Conservation (phyloP, 1,284 basidiomycete genomes). For the Boletus sp. region DNA sequence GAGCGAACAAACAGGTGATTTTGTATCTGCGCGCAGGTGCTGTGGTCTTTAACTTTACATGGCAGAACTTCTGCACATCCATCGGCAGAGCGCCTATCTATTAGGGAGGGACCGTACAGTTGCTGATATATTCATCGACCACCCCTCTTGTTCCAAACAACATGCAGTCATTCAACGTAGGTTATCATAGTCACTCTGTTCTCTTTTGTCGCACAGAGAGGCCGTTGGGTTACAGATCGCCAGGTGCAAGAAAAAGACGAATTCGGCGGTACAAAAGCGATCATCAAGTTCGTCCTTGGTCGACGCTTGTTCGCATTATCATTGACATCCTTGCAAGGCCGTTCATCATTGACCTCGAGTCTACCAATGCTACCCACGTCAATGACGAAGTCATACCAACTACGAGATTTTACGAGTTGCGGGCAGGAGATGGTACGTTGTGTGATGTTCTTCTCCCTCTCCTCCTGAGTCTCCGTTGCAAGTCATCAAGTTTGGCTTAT, state of each 20-base stretch:
- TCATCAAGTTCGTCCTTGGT: constrained; percentile 65
- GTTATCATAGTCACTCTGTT: constrained; percentile 21
- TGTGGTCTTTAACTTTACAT: constrained; percentile 3
- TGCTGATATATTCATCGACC: constrained; percentile 87
- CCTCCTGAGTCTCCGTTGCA: constrained; percentile 12
- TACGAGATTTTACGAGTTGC: constrained; percentile 89
- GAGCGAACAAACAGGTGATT: constrained; percentile 84
- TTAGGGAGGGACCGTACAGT: constrained; percentile 87
- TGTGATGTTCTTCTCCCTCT: no score
- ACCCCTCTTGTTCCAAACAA: constrained; percentile 97
- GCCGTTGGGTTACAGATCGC: constrained; percentile 53
- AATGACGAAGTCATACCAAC: constrained; percentile 84
- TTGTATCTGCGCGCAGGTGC: not conserved
- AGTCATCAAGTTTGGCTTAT: constrained; percentile 93
- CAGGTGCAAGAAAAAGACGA: constrained; percentile 85
- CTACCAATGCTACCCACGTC: constrained; percentile 91
- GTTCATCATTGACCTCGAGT: constrained; percentile 95
- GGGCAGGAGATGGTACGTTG: constrained; percentile 75
- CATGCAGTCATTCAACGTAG: constrained; percentile 94
- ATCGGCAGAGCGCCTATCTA: constrained; percentile 91
- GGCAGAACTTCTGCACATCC: constrained; percentile 84
- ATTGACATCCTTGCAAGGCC: constrained; percentile 51
- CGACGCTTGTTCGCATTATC: constrained; percentile 2
- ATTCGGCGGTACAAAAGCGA: constrained; percentile 72
- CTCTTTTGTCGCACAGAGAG: constrained; percentile 11